A percentile compares a stretch with the other conserved stretches of the same genome.
Evolutionary conservation across 2,329 filamentous ascomycete genomes (phyloP).

Genomic region (Cladobotryum mycophilum): DNA sequence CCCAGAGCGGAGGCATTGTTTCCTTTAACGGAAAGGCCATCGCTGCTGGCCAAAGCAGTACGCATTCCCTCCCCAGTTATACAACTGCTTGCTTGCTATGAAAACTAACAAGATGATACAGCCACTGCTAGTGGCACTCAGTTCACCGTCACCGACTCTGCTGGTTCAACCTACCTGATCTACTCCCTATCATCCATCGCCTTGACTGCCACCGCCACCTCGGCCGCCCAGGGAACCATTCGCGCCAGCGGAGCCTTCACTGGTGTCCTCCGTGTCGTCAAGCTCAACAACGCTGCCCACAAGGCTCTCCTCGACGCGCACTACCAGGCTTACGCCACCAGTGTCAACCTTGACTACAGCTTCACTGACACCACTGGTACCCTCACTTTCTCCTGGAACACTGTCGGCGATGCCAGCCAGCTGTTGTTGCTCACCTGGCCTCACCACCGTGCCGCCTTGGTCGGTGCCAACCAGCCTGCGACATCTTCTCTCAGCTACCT

Average conservation of each 20-base stretch:
- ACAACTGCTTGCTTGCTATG: background rate
- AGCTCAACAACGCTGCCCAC: conserved; percentile 15
- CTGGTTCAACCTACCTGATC: conserved; percentile 17
- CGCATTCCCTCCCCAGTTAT: background rate
- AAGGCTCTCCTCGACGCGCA: conserved; percentile 18
- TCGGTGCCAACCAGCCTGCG: conserved; percentile 15
- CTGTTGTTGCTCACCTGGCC: conserved; percentile 20
- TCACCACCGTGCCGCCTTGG: conserved; percentile 18
- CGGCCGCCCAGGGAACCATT: conserved; percentile 13
- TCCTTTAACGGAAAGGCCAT: conserved; percentile 18
- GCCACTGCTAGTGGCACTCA: conserved; percentile 15
- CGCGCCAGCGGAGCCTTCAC: conserved; percentile 12
- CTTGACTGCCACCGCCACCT: conserved; percentile 15
- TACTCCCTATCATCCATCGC: conserved; percentile 18
- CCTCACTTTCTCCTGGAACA: conserved; percentile 18
- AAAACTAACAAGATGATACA: conserved; percentile 1
- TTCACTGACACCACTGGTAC: conserved; percentile 16
- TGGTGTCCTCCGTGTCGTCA: conserved; percentile 18
- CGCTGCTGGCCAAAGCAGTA: conserved; percentile 13
- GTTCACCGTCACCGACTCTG: conserved; percentile 18
- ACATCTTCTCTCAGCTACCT: conserved; percentile 17
- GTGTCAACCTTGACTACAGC: conserved; percentile 15
- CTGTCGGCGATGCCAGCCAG: conserved; percentile 14
- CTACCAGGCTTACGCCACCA: conserved; percentile 17
- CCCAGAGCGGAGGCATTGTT: conserved; percentile 15